Evolutionary conservation across 2,329 filamentous ascomycete genomes (phyloP).

Genomic region (Xylariaceae sp.): DNA sequence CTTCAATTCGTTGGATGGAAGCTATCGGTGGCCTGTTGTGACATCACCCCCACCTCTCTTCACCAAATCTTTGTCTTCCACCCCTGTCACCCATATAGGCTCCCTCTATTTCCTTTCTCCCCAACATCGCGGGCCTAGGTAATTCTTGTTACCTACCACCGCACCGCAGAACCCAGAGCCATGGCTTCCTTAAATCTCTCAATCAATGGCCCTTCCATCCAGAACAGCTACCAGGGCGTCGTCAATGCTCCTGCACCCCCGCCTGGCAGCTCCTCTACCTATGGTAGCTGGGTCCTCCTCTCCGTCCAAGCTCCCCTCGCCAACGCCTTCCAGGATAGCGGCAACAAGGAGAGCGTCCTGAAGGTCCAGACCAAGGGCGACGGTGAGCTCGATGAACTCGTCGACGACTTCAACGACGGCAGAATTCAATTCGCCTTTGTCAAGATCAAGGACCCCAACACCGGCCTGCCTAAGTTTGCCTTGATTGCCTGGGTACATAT

Average conservation of each 20-base stretch:
- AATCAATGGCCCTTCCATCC: conserved; percentile 76
- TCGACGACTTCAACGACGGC: conserved; percentile 96
- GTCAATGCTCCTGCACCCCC: conserved; percentile 49
- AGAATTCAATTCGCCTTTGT: conserved; percentile 95
- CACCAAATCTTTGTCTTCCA: conserved; percentile 11
- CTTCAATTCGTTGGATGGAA: no score
- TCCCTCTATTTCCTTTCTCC: conserved; percentile 8
- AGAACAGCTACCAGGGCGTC: conserved; percentile 67
- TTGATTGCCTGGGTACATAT: conserved; percentile 76
- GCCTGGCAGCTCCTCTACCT: conserved; percentile 66
- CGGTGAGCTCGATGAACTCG: conserved; percentile 82
- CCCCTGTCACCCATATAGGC: not conserved
- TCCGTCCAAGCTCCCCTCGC: conserved; percentile 87
- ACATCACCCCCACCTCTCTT: conserved; percentile 28
- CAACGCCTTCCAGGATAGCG: conserved; percentile 86
- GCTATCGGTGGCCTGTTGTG: conserved; percentile 26
- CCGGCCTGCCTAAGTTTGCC: conserved; percentile 81
- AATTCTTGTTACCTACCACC: no score
- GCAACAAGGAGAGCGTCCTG: conserved; percentile 85
- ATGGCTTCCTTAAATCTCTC: conserved; percentile 83
- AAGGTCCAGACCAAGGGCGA: conserved; percentile 94
- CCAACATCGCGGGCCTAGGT: conserved; percentile 12
- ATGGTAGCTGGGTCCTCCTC: conserved; percentile 90
- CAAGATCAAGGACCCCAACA: conserved; percentile 95
- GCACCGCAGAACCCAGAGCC: no score